Evolutionary conservation across 176 grass and related monocot species (phyloP).

Genomic region (Aegilops speltoides): DNA sequence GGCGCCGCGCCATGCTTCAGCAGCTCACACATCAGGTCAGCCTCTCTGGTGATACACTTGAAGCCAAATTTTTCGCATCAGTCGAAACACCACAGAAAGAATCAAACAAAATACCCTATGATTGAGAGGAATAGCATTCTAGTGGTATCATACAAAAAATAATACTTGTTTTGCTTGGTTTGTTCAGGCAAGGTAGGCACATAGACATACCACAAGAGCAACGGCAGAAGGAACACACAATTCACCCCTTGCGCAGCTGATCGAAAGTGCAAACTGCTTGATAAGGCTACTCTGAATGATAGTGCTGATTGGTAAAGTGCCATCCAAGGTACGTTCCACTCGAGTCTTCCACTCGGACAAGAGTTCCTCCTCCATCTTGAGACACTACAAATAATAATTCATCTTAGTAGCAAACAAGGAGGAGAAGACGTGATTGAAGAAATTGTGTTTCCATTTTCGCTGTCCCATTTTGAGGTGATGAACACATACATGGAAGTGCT

Average conservation of each 20-base stretch:
- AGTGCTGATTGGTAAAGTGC: neutral
- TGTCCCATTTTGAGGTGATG: too few relatives aligned
- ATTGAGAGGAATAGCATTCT: too few relatives aligned
- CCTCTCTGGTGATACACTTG: neutral
- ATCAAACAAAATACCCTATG: neutral
- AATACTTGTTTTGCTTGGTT: too few relatives aligned
- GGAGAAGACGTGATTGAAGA: too few relatives aligned
- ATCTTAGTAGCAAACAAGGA: too few relatives aligned
- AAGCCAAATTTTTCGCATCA: neutral
- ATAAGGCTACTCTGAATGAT: constrained; percentile 11
- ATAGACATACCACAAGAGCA: constrained; percentile 29
- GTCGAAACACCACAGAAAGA: neutral
- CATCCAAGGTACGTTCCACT: accelerated
- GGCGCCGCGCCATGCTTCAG: neutral
- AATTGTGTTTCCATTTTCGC: too few relatives aligned
- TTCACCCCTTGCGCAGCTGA: neutral
- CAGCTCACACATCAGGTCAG: neutral
- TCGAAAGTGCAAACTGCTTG: neutral
- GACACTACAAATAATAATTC: too few relatives aligned
- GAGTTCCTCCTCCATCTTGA: constrained; percentile 23
- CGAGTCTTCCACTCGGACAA: neutral
- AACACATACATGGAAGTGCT: too few relatives aligned
- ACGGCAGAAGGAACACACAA: neutral
- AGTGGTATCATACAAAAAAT: too few relatives aligned
- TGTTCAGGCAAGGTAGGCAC: neutral